Evolutionary conservation across 371 early-diverging fungal genomes (phyloP).

Genomic region (Rhizopus delemar): DNA sequence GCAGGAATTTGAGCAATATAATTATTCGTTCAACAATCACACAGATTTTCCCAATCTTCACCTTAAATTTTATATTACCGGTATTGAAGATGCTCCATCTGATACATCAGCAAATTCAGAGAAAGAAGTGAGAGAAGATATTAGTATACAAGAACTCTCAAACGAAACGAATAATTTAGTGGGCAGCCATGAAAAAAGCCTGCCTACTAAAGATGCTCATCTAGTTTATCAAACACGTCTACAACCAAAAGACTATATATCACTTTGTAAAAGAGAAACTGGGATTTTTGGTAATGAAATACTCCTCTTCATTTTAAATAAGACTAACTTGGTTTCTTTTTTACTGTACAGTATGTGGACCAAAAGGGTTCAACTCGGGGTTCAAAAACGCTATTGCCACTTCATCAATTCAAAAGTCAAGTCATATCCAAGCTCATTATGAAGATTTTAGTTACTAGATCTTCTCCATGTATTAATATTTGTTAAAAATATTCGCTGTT

Average conservation of each 20-base stretch:
- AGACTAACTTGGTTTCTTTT: no score
- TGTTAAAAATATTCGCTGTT: no score
- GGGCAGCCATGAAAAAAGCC: not conserved
- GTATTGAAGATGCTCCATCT: not conserved
- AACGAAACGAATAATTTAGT: not conserved
- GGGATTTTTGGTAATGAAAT: slow-evolving; percentile 40
- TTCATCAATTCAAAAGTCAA: slow-evolving; percentile 10
- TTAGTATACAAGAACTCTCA: not conserved
- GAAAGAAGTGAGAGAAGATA: not conserved
- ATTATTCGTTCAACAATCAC: slow-evolving; percentile 12
- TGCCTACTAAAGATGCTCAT: not conserved
- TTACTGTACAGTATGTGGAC: slow-evolving; percentile 40
- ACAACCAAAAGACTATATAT: slow-evolving; percentile 7
- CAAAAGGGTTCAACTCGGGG: slow-evolving; percentile 30
- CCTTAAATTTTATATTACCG: slow-evolving; percentile 23
- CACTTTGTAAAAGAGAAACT: slow-evolving; percentile 10
- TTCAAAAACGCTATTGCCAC: slow-evolving; percentile 39
- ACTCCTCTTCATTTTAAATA: not conserved
- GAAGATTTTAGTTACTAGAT: slow-evolving; percentile 45
- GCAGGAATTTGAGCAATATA: slow-evolving; percentile 43
- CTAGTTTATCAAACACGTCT: slow-evolving; percentile 10
- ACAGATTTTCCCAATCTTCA: slow-evolving; percentile 17
- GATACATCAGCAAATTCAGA: not conserved
- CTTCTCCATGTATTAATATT: no score
- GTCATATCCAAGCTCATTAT: slow-evolving; percentile 28